phyloP scores from a whole-genome alignment of 2,329 filamentous ascomycete species.

The Ophiocordyceps camponoti-rufipedis region DNA sequence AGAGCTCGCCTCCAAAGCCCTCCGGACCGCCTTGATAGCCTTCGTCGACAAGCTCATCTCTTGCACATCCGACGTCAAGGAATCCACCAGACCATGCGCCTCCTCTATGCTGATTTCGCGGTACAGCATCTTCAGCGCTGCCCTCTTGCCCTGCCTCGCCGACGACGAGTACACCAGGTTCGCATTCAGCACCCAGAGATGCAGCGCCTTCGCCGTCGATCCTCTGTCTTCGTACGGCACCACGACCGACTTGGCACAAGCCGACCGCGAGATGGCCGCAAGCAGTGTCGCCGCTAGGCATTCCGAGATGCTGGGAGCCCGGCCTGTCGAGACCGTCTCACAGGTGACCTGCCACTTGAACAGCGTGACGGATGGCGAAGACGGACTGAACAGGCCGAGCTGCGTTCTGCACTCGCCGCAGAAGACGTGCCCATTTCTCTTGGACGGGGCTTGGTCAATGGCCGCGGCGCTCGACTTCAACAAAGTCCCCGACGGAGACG shows the following conservation, averaged over 20 bases:
- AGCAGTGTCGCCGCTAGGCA: conserved; percentile 35
- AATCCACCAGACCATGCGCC: conserved; percentile 29
- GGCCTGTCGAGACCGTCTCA: conserved; percentile 9
- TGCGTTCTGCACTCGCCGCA: conserved; percentile 27
- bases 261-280: conserved; percentile 35
- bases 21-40: conserved; percentile 26
- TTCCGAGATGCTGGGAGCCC: conserved; percentile 22
- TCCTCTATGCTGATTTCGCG: conserved; percentile 21
- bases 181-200: conserved; percentile 39
- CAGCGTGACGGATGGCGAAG: conserved; percentile 26
- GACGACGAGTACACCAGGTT: conserved; percentile 33
- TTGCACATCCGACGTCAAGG: conserved; percentile 36
- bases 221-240: conserved; percentile 2
- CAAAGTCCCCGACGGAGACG: conserved; percentile 11
- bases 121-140: conserved; percentile 36
- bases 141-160: conserved; percentile 8
- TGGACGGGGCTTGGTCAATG: conserved; percentile 6
- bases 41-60: conserved; percentile 35
- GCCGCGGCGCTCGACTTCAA: conserved; percentile 12
- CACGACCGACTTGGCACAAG: conserved; percentile 37
- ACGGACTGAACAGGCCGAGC: conserved; percentile 28
- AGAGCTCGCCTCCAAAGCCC: conserved; percentile 28
- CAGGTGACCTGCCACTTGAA: conserved; percentile 40
- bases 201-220: conserved; percentile 13
- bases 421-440: conserved; percentile 19